Evolutionary conservation across 148 eudicot genomes (phyloP).

Genomic region (Nyssa sinensis): DNA sequence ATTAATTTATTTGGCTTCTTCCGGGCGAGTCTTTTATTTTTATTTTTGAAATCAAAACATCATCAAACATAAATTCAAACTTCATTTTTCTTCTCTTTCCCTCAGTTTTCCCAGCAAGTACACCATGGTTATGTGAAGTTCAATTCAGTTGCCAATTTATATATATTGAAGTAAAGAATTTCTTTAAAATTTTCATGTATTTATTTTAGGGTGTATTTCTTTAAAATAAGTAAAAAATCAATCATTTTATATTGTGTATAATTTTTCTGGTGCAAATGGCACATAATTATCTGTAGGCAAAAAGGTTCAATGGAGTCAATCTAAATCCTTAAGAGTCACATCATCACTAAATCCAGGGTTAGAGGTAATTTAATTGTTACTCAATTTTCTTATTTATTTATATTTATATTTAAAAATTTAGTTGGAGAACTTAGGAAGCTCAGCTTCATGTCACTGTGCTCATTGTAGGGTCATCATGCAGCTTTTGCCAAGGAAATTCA

Average conservation of each 20-base stretch:
- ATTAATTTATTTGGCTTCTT: not conserved
- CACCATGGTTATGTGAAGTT: too few species aligned
- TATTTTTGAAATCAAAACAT: too few species aligned
- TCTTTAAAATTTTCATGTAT: too few species aligned
- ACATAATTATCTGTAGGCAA: slow-evolving; percentile 44
- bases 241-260: not conserved
- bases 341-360: slow-evolving; percentile 36
- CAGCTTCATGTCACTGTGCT: slow-evolving; percentile 27
- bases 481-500: slow-evolving; percentile 88
- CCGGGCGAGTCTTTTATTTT: too few species aligned
- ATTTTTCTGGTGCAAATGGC: not conserved
- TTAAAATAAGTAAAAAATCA: not conserved
- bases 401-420: not conserved
- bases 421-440: slow-evolving; percentile 33
- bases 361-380: slow-evolving; percentile 52
- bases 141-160: not conserved
- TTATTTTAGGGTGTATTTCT: not conserved
- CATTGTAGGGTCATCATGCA: slow-evolving; percentile 60
- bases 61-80: too few species aligned
- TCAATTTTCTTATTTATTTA: not conserved
- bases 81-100: not conserved
- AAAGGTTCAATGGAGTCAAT: slow-evolving; percentile 62
- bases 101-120: not conserved
- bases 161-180: too few species aligned
- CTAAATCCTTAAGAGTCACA: slow-evolving; percentile 58